Evolutionary conservation across 371 early-diverging fungal species (phyloP).

Genomic region (Circinella minor): DNA sequence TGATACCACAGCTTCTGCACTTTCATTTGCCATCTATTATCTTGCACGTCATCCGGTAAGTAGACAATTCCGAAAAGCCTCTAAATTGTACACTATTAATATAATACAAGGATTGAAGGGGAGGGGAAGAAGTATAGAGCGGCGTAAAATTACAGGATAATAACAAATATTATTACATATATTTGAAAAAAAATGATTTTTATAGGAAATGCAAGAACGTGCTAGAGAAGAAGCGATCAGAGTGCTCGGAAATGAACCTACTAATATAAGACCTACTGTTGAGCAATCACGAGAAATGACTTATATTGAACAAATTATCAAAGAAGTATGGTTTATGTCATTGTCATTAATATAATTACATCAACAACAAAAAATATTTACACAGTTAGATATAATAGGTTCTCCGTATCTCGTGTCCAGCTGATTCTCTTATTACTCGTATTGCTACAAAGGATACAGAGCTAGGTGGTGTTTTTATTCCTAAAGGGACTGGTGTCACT

Average conservation of each 20-base stretch:
- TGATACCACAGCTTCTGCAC: constrained; percentile 36
- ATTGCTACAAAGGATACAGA: constrained; percentile 16
- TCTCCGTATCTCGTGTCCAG: not conserved
- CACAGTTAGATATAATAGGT: not conserved
- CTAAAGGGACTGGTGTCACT: constrained; percentile 21
- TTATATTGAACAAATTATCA: constrained; percentile 47
- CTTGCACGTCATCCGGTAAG: constrained; percentile 33
- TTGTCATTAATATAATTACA: not conserved
- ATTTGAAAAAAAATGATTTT: not conserved
- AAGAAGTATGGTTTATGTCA: constrained; percentile 17
- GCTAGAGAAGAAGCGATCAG: constrained; percentile 48
- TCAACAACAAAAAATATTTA: not conserved
- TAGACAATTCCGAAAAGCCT: not conserved
- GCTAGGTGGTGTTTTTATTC: constrained; percentile 20
- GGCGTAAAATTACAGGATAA: too few relatives aligned
- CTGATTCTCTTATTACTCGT: constrained; percentile 15
- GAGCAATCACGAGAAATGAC: constrained; percentile 48
- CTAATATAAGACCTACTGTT: constrained; percentile 40
- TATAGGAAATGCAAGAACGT: constrained; percentile 42
- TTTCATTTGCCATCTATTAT: constrained; percentile 33
- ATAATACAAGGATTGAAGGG: not conserved
- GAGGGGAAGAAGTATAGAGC: not conserved
- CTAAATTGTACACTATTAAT: too few relatives aligned
- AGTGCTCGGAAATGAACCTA: constrained; percentile 46
- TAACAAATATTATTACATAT: too few relatives aligned